These are phyloP conservation scores for Luzula sylvatica DNA, from an alignment of 176 grass and related monocot species.

Conservation along the genomic window DNA sequence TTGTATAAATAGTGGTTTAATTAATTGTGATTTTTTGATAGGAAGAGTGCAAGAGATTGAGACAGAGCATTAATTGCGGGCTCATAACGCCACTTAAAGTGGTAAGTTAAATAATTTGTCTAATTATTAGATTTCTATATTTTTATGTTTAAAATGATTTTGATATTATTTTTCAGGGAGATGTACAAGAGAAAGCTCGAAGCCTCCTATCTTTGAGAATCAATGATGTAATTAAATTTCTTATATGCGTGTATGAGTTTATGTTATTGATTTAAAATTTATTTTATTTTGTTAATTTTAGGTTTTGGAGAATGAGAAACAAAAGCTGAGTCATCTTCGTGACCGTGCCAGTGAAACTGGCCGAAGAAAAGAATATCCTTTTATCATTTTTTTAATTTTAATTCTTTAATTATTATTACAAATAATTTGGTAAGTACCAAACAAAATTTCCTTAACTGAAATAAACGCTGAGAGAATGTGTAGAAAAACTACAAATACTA, in stretches of 20 bases:
- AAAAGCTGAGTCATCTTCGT: slow-evolving; percentile 75
- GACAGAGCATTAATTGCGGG: slow-evolving; percentile 76
- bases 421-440: background rate
- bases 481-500: slow-evolving; percentile 81
- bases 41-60: slow-evolving; percentile 89
- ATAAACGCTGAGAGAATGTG: slow-evolving; percentile 76
- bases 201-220: slow-evolving; percentile 59
- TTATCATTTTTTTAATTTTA: slow-evolving; percentile 24
- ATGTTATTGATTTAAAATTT: slow-evolving; percentile 14
- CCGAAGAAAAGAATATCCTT: slow-evolving; percentile 99
- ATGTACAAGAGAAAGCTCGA: slow-evolving; percentile 65
- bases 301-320: slow-evolving; percentile 91
- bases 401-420: background rate
- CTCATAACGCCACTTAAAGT: slow-evolving; percentile 65
- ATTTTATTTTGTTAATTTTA: slow-evolving; percentile 30
- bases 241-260: no score
- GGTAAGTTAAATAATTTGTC: slow-evolving; percentile 30
- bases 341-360: slow-evolving; percentile 99
- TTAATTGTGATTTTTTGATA: slow-evolving; percentile 26
- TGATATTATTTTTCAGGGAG: slow-evolving; percentile 59
- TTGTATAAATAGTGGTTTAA: slow-evolving; percentile 24
- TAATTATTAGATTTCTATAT: slow-evolving; percentile 20
- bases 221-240: slow-evolving; percentile 55
- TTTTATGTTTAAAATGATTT: slow-evolving; percentile 16
- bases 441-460: slow-evolving; percentile 49